Base-by-base conservation (phyloP, 1,284 basidiomycete genomes). In the Ceratobasidium sp. region DNA sequence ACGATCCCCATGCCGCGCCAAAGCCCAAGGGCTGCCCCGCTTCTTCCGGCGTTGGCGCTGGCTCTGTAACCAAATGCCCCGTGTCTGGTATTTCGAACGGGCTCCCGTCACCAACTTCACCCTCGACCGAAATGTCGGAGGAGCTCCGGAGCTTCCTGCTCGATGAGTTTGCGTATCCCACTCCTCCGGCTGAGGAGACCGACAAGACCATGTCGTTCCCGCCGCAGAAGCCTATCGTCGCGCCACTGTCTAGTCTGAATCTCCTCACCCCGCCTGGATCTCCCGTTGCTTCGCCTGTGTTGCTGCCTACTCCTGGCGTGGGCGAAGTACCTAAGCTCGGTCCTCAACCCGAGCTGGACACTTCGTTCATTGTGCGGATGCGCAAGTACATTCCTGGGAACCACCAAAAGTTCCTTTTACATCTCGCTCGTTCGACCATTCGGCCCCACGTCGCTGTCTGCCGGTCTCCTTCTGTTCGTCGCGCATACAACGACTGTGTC, bases 381-480 rank as follows among this genome's bases (percentile, higher is more conserved):
- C 81, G 85, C 39, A 81, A 82, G 75, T 88, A 88, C 82, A 88
- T 88, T 86, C 87, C 87, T 0, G 82, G 84, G 1, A 84, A 84
- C 47, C 88, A 89, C 80, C 87, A 88, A 51, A 82, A 84, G 3
- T 89, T 89, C 83, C 83, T 89, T 33, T 81, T 83, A 23, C 88
- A 89, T 80, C 83, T 89, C 60, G 58, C 84, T 81, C 8, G 82
- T 83, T n/a, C 82, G 84, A 42, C 82, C 83, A 33, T 78, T 75
- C 33, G 71, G 78, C 28, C 79, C 75, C 77, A 81, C 67, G 82
- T 83, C 4, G 82, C 79, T 53, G 81, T 81, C 77, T 74, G 60
- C 60, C 8, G 5, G 3, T 28, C 17, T 53, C 80, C 79, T 28
- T 77, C 77, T n/a, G 81, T 84, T 45, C 84, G 82, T 0, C 78